Percentiles rank a stretch among this genome's conserved stretches.
These are phyloP conservation scores for Forsythia viridissima DNA, from an alignment of 257 asterid genomes.

Conservation along the genomic window DNA sequence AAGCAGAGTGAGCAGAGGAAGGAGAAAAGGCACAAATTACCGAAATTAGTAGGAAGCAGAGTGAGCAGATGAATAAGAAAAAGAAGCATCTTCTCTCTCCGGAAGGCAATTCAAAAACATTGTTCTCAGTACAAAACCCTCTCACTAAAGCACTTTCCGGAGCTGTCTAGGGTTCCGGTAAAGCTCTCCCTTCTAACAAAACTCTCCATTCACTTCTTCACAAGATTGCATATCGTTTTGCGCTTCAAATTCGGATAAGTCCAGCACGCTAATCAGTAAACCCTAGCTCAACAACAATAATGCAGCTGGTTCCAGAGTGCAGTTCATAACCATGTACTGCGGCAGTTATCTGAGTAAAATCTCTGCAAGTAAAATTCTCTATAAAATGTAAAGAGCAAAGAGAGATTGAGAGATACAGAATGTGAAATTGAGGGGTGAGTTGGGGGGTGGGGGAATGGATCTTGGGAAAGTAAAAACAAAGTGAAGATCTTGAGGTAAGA, in stretches of 20 bases:
- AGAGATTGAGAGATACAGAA: neutral
- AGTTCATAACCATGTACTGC: slow-evolving; percentile 43
- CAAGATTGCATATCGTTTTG: slow-evolving; percentile 44
- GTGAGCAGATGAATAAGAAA: slow-evolving; percentile 60
- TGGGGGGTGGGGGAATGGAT: neutral
- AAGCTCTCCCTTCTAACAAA: slow-evolving; percentile 1
- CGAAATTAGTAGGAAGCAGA: slow-evolving; percentile 56
- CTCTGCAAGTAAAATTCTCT: neutral
- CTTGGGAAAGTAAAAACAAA: slow-evolving; percentile 7
- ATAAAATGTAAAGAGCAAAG: neutral
- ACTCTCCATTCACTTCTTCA: slow-evolving; percentile 45
- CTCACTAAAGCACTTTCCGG: slow-evolving; percentile 31
- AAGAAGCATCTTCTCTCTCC: slow-evolving; percentile 70
- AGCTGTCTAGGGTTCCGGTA: no score
- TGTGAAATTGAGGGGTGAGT: neutral
- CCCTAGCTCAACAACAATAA: slow-evolving; percentile 51
- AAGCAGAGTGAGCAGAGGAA: neutral
- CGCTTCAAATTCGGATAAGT: slow-evolving; percentile 5
- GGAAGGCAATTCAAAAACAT: slow-evolving; percentile 46
- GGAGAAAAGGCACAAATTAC: slow-evolving; percentile 32
- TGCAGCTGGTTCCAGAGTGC: slow-evolving; percentile 39
- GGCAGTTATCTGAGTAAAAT: slow-evolving; percentile 31
- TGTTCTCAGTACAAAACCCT: slow-evolving; percentile 45
- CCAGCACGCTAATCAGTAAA: slow-evolving; percentile 19
- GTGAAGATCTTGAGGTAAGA: slow-evolving; percentile 19